A percentile compares a stretch with the other conserved stretches of the same genome.
Conservation (phyloP, 768 basidiomycete genomes). For the Tulasnella calospora region DNA sequence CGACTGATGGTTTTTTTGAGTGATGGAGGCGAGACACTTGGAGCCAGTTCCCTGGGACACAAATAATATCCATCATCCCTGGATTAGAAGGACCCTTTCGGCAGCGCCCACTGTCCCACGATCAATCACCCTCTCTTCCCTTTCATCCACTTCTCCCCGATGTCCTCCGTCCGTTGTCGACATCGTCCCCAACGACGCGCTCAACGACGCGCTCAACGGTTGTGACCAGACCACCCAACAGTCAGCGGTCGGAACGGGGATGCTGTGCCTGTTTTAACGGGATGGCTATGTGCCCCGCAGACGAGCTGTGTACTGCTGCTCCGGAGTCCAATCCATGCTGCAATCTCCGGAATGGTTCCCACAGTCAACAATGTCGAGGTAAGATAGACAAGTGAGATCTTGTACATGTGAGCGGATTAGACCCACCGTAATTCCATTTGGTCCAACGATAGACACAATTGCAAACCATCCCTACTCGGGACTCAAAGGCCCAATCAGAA, state of each 20-base stretch:
- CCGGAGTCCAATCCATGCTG: neutral
- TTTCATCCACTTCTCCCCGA: neutral
- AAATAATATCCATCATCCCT: neutral
- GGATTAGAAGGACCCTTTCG: conserved; percentile 8
- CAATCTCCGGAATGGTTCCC: neutral
- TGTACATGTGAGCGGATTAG: neutral
- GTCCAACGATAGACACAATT: neutral
- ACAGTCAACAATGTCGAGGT: neutral
- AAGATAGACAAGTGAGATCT: neutral
- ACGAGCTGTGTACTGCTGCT: neutral
- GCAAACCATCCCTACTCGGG: neutral
- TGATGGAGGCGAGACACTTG: neutral
- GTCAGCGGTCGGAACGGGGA: neutral
- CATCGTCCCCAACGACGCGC: neutral
- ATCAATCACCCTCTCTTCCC: conserved; percentile 1
- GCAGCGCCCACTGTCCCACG: conserved; percentile 4
- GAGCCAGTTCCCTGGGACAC: neutral
- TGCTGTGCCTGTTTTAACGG: neutral
- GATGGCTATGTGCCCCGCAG: neutral
- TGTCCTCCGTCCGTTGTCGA: neutral
- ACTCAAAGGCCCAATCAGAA: neutral
- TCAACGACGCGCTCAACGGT: neutral
- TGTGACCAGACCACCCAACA: neutral
- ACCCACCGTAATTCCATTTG: neutral
- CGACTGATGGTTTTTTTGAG: neutral